These are phyloP conservation scores for Bocquillonia castaneifolia DNA, from an alignment of 441 rosid species.

Conservation along the genomic window DNA sequence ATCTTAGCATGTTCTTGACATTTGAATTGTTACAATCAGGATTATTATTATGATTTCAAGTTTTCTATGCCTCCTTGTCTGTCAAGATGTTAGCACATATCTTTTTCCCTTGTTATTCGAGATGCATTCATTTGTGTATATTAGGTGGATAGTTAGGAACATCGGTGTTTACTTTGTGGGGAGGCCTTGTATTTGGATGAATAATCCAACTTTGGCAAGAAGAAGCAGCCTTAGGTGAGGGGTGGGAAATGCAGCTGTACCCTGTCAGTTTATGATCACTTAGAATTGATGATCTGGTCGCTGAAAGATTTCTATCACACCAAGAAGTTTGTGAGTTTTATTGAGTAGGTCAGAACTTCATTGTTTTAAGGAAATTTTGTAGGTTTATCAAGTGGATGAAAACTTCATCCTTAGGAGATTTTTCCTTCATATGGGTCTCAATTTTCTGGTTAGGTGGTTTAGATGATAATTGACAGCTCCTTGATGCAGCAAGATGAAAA, in stretches of 20 bases:
- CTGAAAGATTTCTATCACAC: not conserved
- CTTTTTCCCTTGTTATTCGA: no score
- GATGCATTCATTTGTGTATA: not conserved
- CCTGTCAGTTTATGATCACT: not conserved
- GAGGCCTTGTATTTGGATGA: not conserved
- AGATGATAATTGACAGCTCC: not conserved
- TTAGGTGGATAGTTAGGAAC: not conserved
- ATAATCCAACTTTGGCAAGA: not conserved
- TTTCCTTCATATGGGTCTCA: not conserved
- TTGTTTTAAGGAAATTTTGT: not conserved
- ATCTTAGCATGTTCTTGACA: not conserved
- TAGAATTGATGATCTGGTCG: not conserved
- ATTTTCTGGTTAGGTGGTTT: not conserved
- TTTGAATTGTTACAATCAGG: not conserved
- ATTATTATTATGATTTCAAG: not conserved
- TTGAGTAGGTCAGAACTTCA: not conserved
- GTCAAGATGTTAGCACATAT: not conserved
- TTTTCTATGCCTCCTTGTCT: not conserved
- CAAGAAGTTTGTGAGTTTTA: not conserved
- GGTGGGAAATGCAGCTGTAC: not conserved
- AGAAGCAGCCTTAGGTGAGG: not conserved
- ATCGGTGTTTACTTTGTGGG: no score
- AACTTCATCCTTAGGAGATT: not conserved
- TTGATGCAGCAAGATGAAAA: not conserved
- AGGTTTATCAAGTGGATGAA: not conserved